These are phyloP conservation scores for Phytophthora quininea DNA, from an alignment of 352 stramenopile genomes.

Conservation along the genomic window DNA sequence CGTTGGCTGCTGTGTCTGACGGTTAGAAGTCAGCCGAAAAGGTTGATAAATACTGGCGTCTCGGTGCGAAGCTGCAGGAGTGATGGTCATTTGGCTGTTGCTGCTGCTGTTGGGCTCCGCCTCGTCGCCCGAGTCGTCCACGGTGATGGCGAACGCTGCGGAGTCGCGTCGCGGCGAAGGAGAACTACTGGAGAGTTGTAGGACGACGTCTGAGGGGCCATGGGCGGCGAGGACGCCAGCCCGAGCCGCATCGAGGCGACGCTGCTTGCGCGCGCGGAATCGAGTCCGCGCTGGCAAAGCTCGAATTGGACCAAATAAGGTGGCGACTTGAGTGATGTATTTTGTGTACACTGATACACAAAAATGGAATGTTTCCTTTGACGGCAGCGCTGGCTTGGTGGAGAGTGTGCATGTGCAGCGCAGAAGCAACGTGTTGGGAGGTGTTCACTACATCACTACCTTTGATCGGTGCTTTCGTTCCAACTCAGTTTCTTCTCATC, in stretches of 20 bases:
- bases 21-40: background rate
- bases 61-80: background rate
- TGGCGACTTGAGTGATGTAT: constrained; percentile 1
- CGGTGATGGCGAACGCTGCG: constrained; percentile 31
- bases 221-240: constrained; percentile 13
- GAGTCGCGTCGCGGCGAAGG: constrained; percentile 7
- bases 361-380: too few species aligned
- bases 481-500: too few species aligned
- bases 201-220: background rate
- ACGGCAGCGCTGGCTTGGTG: too few species aligned
- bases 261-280: background rate
- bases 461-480: too few species aligned
- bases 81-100: constrained; percentile 20
- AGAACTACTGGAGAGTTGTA: background rate
- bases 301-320: background rate
- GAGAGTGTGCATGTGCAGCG: too few species aligned
- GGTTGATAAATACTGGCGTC: background rate
- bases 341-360: too few species aligned
- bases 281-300: background rate
- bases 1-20: constrained; percentile 2
- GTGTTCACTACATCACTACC: too few species aligned
- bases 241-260: constrained; percentile 31
- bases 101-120: background rate
- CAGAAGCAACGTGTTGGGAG: too few species aligned
- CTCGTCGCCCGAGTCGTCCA: constrained; percentile 35